Evolutionary conservation across 176 grass and related monocot species (phyloP).

Genomic region (Hordeum marinum): DNA sequence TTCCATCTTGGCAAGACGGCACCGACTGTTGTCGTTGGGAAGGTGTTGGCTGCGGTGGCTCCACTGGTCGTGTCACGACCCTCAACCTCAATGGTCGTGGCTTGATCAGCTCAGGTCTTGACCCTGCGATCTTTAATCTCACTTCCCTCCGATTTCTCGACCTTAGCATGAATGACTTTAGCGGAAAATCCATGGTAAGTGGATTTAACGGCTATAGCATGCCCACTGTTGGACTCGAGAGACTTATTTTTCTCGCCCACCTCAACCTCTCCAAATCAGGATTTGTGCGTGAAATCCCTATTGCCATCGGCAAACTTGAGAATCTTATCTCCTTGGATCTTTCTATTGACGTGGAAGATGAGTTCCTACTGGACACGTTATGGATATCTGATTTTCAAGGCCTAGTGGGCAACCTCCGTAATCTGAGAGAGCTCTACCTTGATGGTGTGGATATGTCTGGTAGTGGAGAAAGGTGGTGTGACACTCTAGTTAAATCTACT

Average conservation of each 20-base stretch:
- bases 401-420: not conserved
- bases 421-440: not conserved
- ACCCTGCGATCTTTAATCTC: not conserved
- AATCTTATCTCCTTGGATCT: not conserved
- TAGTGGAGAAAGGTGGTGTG: not conserved
- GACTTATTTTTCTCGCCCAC: not conserved
- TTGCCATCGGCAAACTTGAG: not conserved
- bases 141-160: not conserved
- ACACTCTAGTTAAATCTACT: not conserved
- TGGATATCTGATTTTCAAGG: not conserved
- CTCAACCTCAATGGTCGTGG: not conserved
- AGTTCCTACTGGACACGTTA: not conserved
- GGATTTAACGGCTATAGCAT: not conserved
- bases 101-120: not conserved
- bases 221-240: not conserved
- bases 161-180: not conserved
- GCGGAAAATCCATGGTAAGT: not conserved
- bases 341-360: not conserved
- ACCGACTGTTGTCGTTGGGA: not conserved
- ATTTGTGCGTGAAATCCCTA: not conserved
- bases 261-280: constrained; percentile 13
- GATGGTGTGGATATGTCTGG: not conserved
- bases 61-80: not conserved
- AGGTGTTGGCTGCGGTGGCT: not conserved
- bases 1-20: not conserved